These are phyloP conservation scores for Pseudognaphalium luteoalbum DNA, from an alignment of 129 eudicot species.

Conservation along the genomic window DNA sequence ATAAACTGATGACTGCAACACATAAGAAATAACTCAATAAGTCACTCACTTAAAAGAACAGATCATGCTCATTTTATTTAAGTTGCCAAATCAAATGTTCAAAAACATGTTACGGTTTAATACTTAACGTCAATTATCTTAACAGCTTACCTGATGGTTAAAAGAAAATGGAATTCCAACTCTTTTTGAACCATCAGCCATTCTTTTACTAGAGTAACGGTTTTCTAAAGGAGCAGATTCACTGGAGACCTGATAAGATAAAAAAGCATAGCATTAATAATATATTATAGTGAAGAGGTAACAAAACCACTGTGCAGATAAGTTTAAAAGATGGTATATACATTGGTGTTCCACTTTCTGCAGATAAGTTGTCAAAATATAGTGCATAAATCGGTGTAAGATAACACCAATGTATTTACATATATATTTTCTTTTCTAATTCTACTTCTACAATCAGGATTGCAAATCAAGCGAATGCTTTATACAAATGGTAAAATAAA, in stretches of 20 bases:
- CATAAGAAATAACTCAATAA: neutral
- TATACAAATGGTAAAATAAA: neutral
- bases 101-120: neutral
- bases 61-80: neutral
- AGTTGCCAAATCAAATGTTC: neutral
- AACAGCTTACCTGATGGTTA: constrained; percentile 56
- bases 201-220: constrained; percentile 56
- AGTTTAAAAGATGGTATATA: neutral
- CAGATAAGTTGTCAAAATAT: neutral
- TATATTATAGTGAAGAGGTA: neutral
- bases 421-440: neutral
- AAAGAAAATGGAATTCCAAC: constrained; percentile 62
- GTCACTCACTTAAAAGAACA: neutral
- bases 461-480: neutral
- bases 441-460: neutral
- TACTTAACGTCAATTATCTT: neutral
- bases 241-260: constrained; percentile 46
- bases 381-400: neutral
- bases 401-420: neutral
- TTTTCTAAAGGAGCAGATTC: constrained; percentile 42
- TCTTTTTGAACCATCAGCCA: constrained; percentile 94
- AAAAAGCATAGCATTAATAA: neutral
- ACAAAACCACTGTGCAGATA: neutral
- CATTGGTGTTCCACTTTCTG: neutral
- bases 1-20: constrained; percentile 36